Conservation (phyloP, 1,284 basidiomycete genomes). For the Tilletia walkeri region DNA sequence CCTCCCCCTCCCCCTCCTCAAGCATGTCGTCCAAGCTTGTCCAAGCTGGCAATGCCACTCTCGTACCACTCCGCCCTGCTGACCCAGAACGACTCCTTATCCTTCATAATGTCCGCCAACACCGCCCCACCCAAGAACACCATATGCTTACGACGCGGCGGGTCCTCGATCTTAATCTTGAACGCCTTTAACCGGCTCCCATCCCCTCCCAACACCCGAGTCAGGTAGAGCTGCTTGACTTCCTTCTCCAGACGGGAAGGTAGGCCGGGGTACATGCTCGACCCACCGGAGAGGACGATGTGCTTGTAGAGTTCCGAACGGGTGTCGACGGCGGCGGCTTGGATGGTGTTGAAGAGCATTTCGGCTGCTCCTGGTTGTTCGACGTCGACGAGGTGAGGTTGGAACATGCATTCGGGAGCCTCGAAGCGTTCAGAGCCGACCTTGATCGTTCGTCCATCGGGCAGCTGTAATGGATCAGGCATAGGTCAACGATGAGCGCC, state of each 20-base stretch:
- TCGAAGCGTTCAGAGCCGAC: conserved; percentile 98
- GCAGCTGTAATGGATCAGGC: conserved; percentile 66
- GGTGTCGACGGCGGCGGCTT: conserved; percentile 83
- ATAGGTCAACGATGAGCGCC: not conserved
- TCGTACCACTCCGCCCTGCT: conserved; percentile 55
- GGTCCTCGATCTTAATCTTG: conserved; percentile 97
- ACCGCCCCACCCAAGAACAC: conserved; percentile 90
- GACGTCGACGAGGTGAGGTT: conserved; percentile 94
- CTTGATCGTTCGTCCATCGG: conserved; percentile 94
- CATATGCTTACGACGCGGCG: conserved; percentile 96
- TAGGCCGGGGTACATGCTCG: conserved; percentile 95
- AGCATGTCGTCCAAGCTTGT: conserved; percentile 50
- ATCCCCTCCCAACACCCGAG: conserved; percentile 81
- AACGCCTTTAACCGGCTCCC: conserved; percentile 85
- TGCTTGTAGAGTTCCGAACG: conserved; percentile 95
- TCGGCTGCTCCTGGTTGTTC: conserved; percentile 97
- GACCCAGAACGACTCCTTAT: conserved; percentile 81
- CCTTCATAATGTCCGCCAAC: conserved; percentile 93
- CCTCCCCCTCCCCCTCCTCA: conserved; percentile 12
- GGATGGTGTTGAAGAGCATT: conserved; percentile 95
- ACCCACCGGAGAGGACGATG: conserved; percentile 90
- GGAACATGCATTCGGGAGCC: conserved; percentile 99
- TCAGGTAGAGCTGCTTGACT: conserved; percentile 97
- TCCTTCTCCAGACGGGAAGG: conserved; percentile 96
- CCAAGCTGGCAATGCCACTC: conserved; percentile 48